A percentile compares a stretch with the other conserved stretches of the same genome.
Evolutionary conservation across 192 early-diverging fungal species (phyloP).

Genomic region (Backusella parvicylindrica): DNA sequence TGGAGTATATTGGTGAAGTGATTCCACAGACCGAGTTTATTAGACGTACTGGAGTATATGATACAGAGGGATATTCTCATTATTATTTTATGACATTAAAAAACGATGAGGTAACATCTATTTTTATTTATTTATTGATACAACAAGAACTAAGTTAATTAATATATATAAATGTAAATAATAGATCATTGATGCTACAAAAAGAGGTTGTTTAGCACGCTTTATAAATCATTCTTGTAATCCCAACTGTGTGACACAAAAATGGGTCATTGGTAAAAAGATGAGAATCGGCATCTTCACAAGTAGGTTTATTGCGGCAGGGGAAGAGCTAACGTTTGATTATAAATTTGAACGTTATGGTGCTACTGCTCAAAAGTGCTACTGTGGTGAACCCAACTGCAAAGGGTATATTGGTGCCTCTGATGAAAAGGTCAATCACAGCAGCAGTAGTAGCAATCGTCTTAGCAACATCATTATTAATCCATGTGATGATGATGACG

Average conservation of each 20-base stretch:
- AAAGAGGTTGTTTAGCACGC: conserved; percentile 86
- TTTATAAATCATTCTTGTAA: conserved; percentile 98
- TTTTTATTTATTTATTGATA: not conserved
- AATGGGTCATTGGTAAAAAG: conserved; percentile 93
- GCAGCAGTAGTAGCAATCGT: conserved; percentile 48
- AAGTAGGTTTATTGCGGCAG: conserved; percentile 63
- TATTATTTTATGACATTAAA: conserved; percentile 98
- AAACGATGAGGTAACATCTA: conserved; percentile 64
- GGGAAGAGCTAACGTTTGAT: conserved; percentile 95
- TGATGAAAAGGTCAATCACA: conserved; percentile 51
- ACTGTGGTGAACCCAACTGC: conserved; percentile 85
- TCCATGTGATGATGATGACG: conserved; percentile 20
- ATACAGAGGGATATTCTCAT: conserved; percentile 75
- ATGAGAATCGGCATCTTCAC: conserved; percentile 95
- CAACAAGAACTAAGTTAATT: no score
- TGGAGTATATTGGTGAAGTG: conserved; percentile 97
- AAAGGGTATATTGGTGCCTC: conserved; percentile 90
- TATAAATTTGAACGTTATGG: conserved; percentile 97
- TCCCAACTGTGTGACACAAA: conserved; percentile 92
- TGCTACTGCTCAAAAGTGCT: conserved; percentile 87
- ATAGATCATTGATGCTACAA: conserved; percentile 93
- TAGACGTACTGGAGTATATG: conserved; percentile 80
- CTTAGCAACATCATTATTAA: conserved; percentile 11
- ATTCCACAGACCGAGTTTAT: conserved; percentile 75
- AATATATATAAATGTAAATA: no score